Conservation (phyloP, 2,329 filamentous ascomycete genomes). For the Corynespora cassiicola region DNA sequence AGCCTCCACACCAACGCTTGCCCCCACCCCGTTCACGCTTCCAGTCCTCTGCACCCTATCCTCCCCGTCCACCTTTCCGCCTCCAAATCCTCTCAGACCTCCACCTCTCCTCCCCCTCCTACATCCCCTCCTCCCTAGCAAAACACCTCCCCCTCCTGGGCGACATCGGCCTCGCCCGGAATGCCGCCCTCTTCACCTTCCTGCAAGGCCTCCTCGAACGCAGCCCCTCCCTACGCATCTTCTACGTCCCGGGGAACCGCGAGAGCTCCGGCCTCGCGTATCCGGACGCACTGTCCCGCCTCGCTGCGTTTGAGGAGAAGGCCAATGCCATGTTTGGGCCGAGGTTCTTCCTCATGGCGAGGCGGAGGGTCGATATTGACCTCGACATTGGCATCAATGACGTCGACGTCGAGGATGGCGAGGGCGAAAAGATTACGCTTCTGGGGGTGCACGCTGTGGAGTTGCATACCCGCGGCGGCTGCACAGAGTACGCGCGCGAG, state of each 20-base stretch:
- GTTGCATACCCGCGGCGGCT: constrained; percentile 4
- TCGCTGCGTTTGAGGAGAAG: not conserved
- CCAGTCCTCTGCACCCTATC: too few species aligned
- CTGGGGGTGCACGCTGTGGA: constrained; percentile 17
- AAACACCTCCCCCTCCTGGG: constrained; percentile 7
- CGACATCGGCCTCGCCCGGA: constrained; percentile 6
- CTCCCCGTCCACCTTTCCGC: too few species aligned
- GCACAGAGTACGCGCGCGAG: constrained; percentile 3
- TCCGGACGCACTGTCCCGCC: not conserved
- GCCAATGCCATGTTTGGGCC: constrained; percentile 1
- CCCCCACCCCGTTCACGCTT: too few species aligned
- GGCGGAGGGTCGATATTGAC: constrained; percentile 7
- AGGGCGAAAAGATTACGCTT: constrained; percentile 3
- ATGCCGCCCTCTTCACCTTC: constrained; percentile 4
- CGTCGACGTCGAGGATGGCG: too few species aligned
- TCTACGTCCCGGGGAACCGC: constrained; percentile 11
- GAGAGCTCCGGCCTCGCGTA: constrained; percentile 6
- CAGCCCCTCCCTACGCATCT: not conserved
- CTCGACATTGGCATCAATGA: too few species aligned
- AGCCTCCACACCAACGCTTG: too few species aligned
- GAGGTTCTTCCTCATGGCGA: constrained; percentile 9
- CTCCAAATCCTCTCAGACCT: constrained; percentile 16
- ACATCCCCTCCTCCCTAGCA: constrained; percentile 4
- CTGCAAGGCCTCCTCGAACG: constrained; percentile 6
- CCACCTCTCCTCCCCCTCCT: constrained; percentile 10